Conservation (phyloP, 2,329 filamentous ascomycete genomes). For the Cladophialophora immunda region DNA sequence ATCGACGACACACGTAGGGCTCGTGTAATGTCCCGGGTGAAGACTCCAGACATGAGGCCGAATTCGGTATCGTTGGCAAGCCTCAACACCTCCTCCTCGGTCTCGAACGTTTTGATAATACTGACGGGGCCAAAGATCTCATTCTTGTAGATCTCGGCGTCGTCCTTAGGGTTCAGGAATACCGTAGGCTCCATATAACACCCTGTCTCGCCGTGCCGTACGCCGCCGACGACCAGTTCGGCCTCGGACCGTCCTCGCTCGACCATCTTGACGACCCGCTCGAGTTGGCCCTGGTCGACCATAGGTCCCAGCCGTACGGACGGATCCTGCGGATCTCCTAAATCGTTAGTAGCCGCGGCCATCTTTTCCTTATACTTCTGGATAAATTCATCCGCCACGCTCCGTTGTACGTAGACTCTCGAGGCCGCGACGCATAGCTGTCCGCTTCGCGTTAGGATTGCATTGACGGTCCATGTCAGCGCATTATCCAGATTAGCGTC, state of each 20-base stretch:
- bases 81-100: slow-evolving; percentile 48
- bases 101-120: slow-evolving; percentile 48
- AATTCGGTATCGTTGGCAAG: slow-evolving; percentile 50
- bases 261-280: slow-evolving; percentile 52
- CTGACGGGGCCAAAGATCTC: slow-evolving; percentile 55
- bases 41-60: slow-evolving; percentile 50
- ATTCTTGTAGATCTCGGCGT: slow-evolving; percentile 53
- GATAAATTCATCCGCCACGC: slow-evolving; percentile 67
- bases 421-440: slow-evolving; percentile 53
- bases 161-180: background rate
- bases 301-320: slow-evolving; percentile 56
- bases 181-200: slow-evolving; percentile 37
- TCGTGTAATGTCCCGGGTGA: slow-evolving; percentile 51
- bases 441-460: slow-evolving; percentile 44
- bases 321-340: slow-evolving; percentile 73
- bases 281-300: slow-evolving; percentile 53
- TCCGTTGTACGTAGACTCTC: slow-evolving; percentile 69
- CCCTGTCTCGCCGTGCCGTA: slow-evolving; percentile 37
- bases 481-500: slow-evolving; percentile 47
- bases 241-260: slow-evolving; percentile 52
- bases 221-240: slow-evolving; percentile 48
- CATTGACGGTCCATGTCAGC: slow-evolving; percentile 43
- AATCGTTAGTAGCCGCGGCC: slow-evolving; percentile 46
- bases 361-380: slow-evolving; percentile 47
- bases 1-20: slow-evolving; percentile 51